phyloP scores from a whole-genome alignment of 192 early-diverging fungal genomes.

The Haplosporangium gracile region DNA sequence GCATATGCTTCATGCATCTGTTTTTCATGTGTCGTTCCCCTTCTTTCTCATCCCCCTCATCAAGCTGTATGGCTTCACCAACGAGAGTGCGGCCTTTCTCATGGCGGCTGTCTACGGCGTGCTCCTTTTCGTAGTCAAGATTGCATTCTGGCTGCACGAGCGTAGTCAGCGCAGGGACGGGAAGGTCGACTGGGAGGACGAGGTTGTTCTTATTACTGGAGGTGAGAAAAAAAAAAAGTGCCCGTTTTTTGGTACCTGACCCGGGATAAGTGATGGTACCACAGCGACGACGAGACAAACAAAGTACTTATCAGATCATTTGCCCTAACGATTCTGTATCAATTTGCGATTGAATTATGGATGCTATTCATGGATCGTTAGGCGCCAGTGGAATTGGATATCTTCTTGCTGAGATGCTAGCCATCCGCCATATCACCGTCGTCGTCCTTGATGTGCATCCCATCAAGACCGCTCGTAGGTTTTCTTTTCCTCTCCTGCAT shows the following conservation, averaged over 20 bases:
- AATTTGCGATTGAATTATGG: neutral
- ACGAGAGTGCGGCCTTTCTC: conserved; percentile 27
- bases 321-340: neutral
- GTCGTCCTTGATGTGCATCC: conserved; percentile 67
- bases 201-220: conserved; percentile 75
- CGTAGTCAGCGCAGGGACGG: conserved; percentile 29
- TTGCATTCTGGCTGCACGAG: conserved; percentile 20
- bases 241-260: neutral
- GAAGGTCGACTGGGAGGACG: conserved; percentile 66
- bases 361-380: neutral
- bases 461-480: conserved; percentile 49
- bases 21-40: conserved; percentile 55
- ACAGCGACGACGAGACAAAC: neutral
- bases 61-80: conserved; percentile 42
- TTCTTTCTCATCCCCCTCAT: conserved; percentile 47
- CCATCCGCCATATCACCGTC: conserved; percentile 58
- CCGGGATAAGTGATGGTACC: neutral
- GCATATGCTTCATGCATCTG: conserved; percentile 40
- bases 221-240: conserved; percentile 38
- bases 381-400: conserved; percentile 73
- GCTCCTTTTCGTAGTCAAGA: conserved; percentile 23
- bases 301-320: neutral
- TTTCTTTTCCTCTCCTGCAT: neutral
- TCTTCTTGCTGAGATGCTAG: conserved; percentile 61
- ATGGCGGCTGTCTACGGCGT: conserved; percentile 24